Conservation (phyloP, 805 yeast species). For the Spathaspora passalidarum region DNA sequence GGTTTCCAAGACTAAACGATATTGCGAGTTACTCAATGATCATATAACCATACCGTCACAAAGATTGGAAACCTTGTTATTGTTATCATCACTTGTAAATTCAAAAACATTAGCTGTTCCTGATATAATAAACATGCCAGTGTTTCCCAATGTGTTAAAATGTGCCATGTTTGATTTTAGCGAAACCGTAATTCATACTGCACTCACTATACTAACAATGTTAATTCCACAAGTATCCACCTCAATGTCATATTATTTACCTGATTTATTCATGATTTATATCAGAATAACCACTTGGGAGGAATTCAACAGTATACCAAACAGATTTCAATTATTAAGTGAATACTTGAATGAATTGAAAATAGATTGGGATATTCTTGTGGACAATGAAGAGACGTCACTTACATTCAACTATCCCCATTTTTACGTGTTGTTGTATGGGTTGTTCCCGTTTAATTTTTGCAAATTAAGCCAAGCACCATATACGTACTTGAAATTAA, state of each 20-base stretch:
- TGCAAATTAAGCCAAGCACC: slow-evolving; percentile 43
- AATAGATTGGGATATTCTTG: slow-evolving; percentile 17
- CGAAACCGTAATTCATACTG: slow-evolving; percentile 36
- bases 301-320: slow-evolving; percentile 11
- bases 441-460: slow-evolving; percentile 53
- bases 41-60: slow-evolving; percentile 27
- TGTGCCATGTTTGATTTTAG: slow-evolving; percentile 41
- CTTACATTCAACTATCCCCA: slow-evolving; percentile 26
- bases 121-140: slow-evolving; percentile 28
- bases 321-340: slow-evolving; percentile 9
- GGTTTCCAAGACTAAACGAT: slow-evolving; percentile 28
- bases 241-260: slow-evolving; percentile 29
- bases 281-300: slow-evolving; percentile 36
- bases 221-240: slow-evolving; percentile 42
- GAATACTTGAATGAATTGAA: slow-evolving; percentile 7
- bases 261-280: slow-evolving; percentile 43
- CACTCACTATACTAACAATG: slow-evolving; percentile 30
- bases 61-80: slow-evolving; percentile 37
- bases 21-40: slow-evolving; percentile 35
- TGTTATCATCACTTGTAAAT: slow-evolving; percentile 35
- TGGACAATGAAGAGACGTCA: slow-evolving; percentile 16
- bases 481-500: slow-evolving; percentile 20
- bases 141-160: slow-evolving; percentile 37
- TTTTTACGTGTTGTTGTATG: slow-evolving; percentile 52
- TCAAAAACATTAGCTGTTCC: slow-evolving; percentile 21